Evolutionary conservation across 768 basidiomycete genomes (phyloP), one percentile per base, ranked within the genome.

Genomic region (Calocera viscosa): DNA sequence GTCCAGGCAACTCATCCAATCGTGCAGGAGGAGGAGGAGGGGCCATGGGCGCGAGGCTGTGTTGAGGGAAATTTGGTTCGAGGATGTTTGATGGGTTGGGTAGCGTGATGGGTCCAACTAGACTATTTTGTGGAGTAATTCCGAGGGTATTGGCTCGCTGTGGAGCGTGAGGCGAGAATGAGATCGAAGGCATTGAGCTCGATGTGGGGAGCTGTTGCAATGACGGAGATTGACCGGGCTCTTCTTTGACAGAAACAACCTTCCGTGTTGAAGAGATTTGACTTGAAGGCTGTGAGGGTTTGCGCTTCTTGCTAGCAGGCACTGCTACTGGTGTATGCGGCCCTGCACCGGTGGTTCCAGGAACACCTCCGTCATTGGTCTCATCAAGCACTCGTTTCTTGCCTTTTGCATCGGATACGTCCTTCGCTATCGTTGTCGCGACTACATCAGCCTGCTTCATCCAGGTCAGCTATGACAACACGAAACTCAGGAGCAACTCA

Each of bases 391-490:
- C 43, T 3, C 43, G 43, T 24, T 47, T 47, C 43, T 47, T 47
- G 43, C 43, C 43, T 19, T 38, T 38, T 14, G 35, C 5, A 5
- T 14, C 14, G 14, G 35, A 38, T 38, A n/a, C n/a, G n/a, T n/a
- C n/a, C n/a, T n/a, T n/a, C n/a, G n/a, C n/a, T n/a, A n/a, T n/a
- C n/a, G n/a, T n/a, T n/a, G n/a, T n/a, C n/a, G n/a, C n/a, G n/a
- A n/a, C n/a, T n/a, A n/a, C n/a, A n/a, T n/a, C n/a, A n/a, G n/a
- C n/a, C n/a, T n/a, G n/a, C n/a, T n/a, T n/a, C n/a, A n/a, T n/a
- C n/a, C n/a, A n/a, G n/a, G n/a, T n/a, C n/a, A 66, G 22, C 67
- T 68, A 17, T 5, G 30, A 53, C 32, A 8, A 47, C 24, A 47
- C 19, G 7, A 17, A 47, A 47, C 5, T 47, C 3, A 3, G 43